Conservation (phyloP, 2,329 filamentous ascomycete species). For the Neofusicoccum ribis region DNA sequence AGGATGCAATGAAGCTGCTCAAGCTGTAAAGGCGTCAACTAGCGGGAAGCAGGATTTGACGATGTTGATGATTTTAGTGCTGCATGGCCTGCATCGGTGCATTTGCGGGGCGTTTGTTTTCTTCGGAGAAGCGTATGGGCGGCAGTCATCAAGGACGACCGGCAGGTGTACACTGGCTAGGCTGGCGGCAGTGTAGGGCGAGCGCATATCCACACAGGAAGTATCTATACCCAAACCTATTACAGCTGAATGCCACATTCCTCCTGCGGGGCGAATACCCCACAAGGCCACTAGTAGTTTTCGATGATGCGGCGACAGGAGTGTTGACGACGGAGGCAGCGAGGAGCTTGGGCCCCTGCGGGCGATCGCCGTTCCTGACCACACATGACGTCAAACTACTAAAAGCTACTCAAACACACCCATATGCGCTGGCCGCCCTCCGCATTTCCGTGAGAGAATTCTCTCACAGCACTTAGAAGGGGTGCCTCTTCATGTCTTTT, state of each 20-base stretch:
- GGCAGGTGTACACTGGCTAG: background rate
- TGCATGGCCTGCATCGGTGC: slow-evolving; percentile 17
- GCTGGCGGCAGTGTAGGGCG: background rate
- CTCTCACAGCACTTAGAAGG: background rate
- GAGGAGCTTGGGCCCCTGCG: background rate
- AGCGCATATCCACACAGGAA: slow-evolving; percentile 13
- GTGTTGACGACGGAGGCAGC: background rate
- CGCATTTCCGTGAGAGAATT: background rate
- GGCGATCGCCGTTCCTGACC: background rate
- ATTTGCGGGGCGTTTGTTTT: slow-evolving; percentile 11
- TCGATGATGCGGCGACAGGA: slow-evolving; percentile 8
- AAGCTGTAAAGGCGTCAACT: background rate
- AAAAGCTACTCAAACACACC: background rate
- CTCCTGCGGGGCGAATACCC: background rate
- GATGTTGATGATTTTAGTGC: slow-evolving; percentile 18
- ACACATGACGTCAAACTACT: background rate
- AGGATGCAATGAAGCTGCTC: slow-evolving; percentile 47
- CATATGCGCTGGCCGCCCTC: background rate
- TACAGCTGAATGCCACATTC: background rate
- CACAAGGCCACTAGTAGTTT: background rate
- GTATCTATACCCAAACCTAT: slow-evolving; percentile 7
- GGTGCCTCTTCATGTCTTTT: background rate
- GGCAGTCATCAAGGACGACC: background rate
- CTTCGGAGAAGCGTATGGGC: slow-evolving; percentile 4
- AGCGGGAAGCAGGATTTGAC: slow-evolving; percentile 6